Base-by-base conservation (phyloP, 2,329 filamentous ascomycete species). In the Sclerotinia glacialis region DNA sequence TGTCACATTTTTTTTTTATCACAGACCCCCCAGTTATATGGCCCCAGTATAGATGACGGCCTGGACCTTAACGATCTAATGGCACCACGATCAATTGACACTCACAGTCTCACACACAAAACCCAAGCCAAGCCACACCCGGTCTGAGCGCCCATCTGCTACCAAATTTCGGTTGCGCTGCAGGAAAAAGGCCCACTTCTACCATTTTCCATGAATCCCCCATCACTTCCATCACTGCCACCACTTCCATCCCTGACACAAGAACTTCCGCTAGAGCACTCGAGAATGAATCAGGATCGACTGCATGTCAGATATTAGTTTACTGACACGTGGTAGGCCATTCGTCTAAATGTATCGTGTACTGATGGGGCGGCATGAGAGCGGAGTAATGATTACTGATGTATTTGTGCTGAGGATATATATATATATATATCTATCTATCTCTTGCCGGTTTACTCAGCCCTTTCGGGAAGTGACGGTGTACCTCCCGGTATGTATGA, bases 301-400 rank as follows among this genome's bases (percentile, higher is more conserved):
- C 62, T 65, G 62, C 62, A 65, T 65, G 62, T 65, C 53, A 65
- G 62, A 58, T 59, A 37, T 58, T 65, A 60, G 58, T 12, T 60
- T 65, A 31, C 42, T 65, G 62, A 65, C 62, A 65, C 62, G 62
- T 65, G 62, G 62, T 65, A 37, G 31, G 52, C 31, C 52, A 47
- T 26, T 40, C 26, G 52, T 40, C 61, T 64, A 64, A 50, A 46
- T 34, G 28, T 44, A 34, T 26, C 42, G 46, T 34, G 61, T 42
- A 55, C 21, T 47, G n/a, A 23, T 56, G 52, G 58, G 52, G 26
- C 31, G 34, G 37, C 37, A 40, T 40, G 37, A 40, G 37, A 40
- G 37, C 37, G 37, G 37, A 40, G 37, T 40, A 40, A 40, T 40
- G 37, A 42, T 28, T 34, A 64, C 18, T n/a, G 31, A 37, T 64